Evolutionary conservation across 2,329 filamentous ascomycete species (phyloP).

Genomic region (Chrysoporthe deuterocubensis): DNA sequence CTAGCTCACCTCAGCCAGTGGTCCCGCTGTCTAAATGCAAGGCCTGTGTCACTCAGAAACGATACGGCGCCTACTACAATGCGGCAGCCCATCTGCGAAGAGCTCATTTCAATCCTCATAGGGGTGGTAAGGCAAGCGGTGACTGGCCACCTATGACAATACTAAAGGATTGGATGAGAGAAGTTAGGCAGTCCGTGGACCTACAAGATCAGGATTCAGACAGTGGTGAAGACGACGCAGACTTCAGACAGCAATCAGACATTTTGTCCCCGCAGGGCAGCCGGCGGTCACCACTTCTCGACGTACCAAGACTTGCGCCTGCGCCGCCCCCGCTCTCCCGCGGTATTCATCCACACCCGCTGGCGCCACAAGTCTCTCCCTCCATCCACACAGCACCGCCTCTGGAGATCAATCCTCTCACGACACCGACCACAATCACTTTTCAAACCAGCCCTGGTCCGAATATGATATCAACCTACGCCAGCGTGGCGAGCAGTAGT

Average conservation of each 20-base stretch:
- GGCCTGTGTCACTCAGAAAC: constrained; percentile 59
- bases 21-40: constrained; percentile 60
- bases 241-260: constrained; percentile 38
- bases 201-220: constrained; percentile 53
- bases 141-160: constrained; percentile 63
- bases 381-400: constrained; percentile 20
- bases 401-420: constrained; percentile 21
- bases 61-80: constrained; percentile 63
- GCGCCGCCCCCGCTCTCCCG: constrained; percentile 31
- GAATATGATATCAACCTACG: constrained; percentile 11
- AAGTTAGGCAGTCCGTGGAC: constrained; percentile 56
- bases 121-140: constrained; percentile 60
- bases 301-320: constrained; percentile 37
- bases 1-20: constrained; percentile 49
- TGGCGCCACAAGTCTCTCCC: constrained; percentile 23
- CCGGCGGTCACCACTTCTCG: constrained; percentile 34
- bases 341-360: constrained; percentile 19
- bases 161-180: constrained; percentile 64
- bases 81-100: constrained; percentile 62
- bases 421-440: constrained; percentile 18
- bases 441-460: constrained; percentile 29
- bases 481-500: constrained; percentile 31
- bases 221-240: constrained; percentile 56
- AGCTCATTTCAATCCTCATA: constrained; percentile 60
- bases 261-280: constrained; percentile 33